Base-by-base conservation (phyloP, 768 basidiomycete species). In the Termitomyces sp. region DNA sequence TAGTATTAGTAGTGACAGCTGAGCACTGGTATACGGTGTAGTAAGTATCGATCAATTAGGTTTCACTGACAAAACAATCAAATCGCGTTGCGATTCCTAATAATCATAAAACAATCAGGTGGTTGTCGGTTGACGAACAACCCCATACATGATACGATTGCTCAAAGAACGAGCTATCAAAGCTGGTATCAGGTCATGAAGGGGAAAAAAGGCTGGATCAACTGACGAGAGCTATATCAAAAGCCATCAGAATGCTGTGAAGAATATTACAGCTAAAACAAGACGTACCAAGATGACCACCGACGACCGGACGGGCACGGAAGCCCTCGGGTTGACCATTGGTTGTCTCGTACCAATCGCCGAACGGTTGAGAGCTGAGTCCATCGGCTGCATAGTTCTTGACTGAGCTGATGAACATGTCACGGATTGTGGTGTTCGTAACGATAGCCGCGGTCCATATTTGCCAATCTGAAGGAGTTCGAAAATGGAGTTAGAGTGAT, bases 401-500 rank as follows among this genome's bases (percentile, higher is more conserved):
- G 11, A 85, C 81, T 1, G 77, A 73, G 25, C 75, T 71, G 47
- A 87, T 79, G 65, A 86, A 78, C 46, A 82, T 72, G 65, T 86
- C 80, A 52, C 85, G 79, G 0, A 70, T 72, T 0, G 75, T 64
- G 3, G 68, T 75, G 66, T 80, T 76, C 1, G 81, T 81, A 63
- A 79, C 79, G 20, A 82, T 80, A 5, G 76, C 81, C n/a, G 83
- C 80, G 0, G 82, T 85, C 77, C 80, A 86, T 10, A 85, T 79
- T 54, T 84, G 72, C 86, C 86, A 86, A 65, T 86, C 86, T 79
- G 15, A 17, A 42, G 62, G 36, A n/a, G 9, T 40, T 32, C 4
- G 3, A n/a, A 29, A 10, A 5, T 48, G 29, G 4, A 34, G 5
- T 51, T 20, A 57, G 9, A 10, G 56, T 32, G 40, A 5, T 17